Evolutionary conservation across 257 asterid genomes (phyloP), one percentile per base, ranked within the genome.

Genomic region (Knoxia roxburghii): DNA sequence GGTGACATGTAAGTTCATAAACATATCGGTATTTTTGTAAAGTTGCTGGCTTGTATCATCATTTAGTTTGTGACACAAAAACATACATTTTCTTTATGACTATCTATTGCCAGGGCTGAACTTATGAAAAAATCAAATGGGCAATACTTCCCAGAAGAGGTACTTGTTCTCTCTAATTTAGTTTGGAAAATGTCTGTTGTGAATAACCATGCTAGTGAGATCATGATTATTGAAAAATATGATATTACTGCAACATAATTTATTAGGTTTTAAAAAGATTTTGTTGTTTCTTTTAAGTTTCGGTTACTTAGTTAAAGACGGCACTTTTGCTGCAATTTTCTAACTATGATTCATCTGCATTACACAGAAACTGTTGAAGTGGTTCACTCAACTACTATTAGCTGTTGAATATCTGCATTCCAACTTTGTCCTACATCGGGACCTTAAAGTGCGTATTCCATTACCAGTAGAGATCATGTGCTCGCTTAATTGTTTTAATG

Each of bases 341-440:
- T 51, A 18, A 71, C 57, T 54, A 40, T 23, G 30, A 69, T 72
- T n/a, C 59, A 50, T 74, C 75, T 76, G 14, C 20, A 13, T 49
- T 27, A 6, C 80, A 80, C 93, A 90, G 98, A 87, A 90, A 80
- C 82, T 94, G 68, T 72, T 91, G 84, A 94, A 82, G 82, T 94
- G 99, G 99, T 90, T 90, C 73, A 67, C 98, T 64, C 99, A 94
- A 81, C 83, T 94, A 54, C 69, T 94, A 18, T 76, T 94, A 82
- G 98, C 99, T 4, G 98, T 90, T 43, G 99, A 90, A 37, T 94
- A 94, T 87, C 87, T 94, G 79, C 99, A 94, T 76, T 89, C 99
- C 48, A 94, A 90, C 18, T 94, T 60, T 73, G 99, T 94, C 75
- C 84, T 94, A 30, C 99, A 94, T 75, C 89, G 99, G 57, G 99